phyloP scores from a whole-genome alignment of 2,329 filamentous ascomycete species.

The Colletotrichum sp. region DNA sequence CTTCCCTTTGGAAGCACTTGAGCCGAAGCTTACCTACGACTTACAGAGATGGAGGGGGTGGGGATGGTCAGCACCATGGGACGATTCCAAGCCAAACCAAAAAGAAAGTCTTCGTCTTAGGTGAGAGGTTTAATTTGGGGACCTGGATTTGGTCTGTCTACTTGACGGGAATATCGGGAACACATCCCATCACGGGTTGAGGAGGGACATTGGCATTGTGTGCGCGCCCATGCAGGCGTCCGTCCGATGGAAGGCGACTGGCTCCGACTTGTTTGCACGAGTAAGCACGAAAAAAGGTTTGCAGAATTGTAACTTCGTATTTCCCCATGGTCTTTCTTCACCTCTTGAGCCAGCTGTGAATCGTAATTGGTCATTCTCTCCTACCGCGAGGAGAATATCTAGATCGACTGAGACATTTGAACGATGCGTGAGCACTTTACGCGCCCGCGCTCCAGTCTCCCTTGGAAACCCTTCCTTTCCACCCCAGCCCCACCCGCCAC shows the following conservation, averaged over 20 bases:
- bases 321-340: neutral
- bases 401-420: neutral
- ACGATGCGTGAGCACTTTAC: neutral
- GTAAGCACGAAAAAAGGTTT: neutral
- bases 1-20: constrained; percentile 8
- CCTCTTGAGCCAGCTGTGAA: neutral
- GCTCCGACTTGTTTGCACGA: neutral
- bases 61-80: neutral
- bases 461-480: neutral
- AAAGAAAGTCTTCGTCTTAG: neutral
- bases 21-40: constrained; percentile 6
- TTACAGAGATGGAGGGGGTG: neutral
- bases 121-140: neutral
- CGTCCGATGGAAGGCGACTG: neutral
- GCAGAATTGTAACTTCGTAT: neutral
- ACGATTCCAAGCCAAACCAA: neutral
- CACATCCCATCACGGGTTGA: neutral
- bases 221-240: neutral
- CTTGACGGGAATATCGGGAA: neutral
- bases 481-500: neutral
- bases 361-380: neutral
- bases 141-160: neutral
- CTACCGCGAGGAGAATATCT: neutral
- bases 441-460: neutral
- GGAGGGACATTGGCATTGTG: neutral